phyloP scores from a whole-genome alignment of 352 stramenopile genomes.

The Globisporangium viniferum region DNA sequence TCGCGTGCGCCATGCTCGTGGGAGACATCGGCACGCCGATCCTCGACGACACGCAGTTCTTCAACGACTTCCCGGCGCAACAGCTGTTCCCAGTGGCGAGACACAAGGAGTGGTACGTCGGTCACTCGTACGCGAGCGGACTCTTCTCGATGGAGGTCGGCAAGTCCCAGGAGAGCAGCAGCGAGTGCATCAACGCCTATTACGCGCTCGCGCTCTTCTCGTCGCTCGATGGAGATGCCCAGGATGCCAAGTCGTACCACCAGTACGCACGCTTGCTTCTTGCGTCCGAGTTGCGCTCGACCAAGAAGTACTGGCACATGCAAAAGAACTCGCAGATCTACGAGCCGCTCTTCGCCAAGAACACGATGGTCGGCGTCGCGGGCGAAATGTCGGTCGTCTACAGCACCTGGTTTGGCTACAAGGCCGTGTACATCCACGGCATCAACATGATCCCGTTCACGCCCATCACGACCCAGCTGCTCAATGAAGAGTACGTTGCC shows the following conservation, averaged over 20 bases:
- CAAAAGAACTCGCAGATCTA: constrained; percentile 65
- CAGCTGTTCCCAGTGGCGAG: constrained; percentile 84
- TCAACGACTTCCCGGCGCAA: constrained; percentile 42
- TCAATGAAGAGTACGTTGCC: constrained; percentile 56
- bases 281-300: constrained; percentile 89
- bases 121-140: constrained; percentile 95
- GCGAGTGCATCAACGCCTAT: constrained; percentile 95
- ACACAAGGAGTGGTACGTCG: constrained; percentile 96
- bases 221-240: constrained; percentile 47
- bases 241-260: constrained; percentile 45
- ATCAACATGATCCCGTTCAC: constrained; percentile 87
- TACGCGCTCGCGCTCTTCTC: constrained; percentile 91
- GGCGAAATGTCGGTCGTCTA: constrained; percentile 76
- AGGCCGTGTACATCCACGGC: constrained; percentile 70
- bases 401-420: constrained; percentile 83
- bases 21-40: constrained; percentile 68
- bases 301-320: constrained; percentile 98
- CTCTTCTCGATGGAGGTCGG: constrained; percentile 93
- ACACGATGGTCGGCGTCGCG: constrained; percentile 78
- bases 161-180: constrained; percentile 96
- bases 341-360: constrained; percentile 66
- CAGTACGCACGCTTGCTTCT: constrained; percentile 91
- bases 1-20: constrained; percentile 54
- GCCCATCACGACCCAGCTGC: constrained; percentile 56
- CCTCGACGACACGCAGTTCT: constrained; percentile 43